A percentile compares a stretch with the other conserved stretches of the same genome.
These are phyloP conservation scores for Oryza brachyantha DNA, from an alignment of 176 grass and related monocot genomes.

Conservation along the genomic window DNA sequence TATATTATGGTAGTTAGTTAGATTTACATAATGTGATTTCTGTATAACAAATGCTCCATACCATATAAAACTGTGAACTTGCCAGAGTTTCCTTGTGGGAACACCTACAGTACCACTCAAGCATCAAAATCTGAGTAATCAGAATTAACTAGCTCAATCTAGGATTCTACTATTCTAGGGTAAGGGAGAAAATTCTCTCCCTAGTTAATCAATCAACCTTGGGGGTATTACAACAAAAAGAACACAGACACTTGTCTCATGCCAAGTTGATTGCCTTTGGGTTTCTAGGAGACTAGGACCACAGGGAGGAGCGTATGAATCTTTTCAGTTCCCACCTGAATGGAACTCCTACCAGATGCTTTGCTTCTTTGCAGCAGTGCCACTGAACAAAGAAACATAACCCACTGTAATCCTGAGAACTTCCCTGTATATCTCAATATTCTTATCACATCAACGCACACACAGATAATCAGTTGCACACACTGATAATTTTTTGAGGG, in stretches of 20 bases:
- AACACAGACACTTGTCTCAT: constrained; percentile 14
- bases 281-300: not conserved
- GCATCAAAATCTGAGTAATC: not conserved
- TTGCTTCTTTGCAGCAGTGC: constrained; percentile 16
- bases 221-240: constrained; percentile 21
- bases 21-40: not conserved
- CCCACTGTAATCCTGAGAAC: constrained; percentile 28
- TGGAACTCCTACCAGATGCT: constrained; percentile 22
- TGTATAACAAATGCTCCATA: constrained; percentile 5
- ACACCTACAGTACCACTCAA: not conserved
- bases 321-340: not conserved
- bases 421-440: constrained; percentile 9
- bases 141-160: constrained; percentile 33
- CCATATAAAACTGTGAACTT: not conserved
- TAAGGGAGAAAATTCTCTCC: constrained; percentile 15
- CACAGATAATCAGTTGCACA: constrained; percentile 38
- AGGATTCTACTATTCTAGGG: too few relatives aligned
- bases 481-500: constrained; percentile 42
- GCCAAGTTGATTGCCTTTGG: constrained; percentile 20
- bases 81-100: not conserved
- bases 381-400: constrained; percentile 1
- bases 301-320: constrained; percentile 1
- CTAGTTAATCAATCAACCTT: constrained; percentile 19
- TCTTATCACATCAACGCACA: not conserved
- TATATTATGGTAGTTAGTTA: not conserved